These are phyloP conservation scores for Phytophthora cactorum DNA, from an alignment of 352 stramenopile genomes.

Conservation along the genomic window DNA sequence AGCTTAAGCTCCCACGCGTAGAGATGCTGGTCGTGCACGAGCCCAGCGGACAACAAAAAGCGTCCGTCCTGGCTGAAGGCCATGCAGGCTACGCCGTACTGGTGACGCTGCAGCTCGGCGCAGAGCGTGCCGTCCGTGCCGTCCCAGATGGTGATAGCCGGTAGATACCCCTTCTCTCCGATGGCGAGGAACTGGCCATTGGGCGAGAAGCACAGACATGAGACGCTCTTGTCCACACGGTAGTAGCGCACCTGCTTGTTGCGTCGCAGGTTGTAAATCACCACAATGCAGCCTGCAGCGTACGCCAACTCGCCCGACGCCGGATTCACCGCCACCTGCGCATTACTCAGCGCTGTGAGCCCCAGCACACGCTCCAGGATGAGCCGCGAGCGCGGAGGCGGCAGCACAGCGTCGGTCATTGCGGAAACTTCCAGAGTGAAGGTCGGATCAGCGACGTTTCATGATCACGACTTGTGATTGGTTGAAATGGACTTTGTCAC, in stretches of 20 bases:
- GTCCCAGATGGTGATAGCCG: conserved; percentile 90
- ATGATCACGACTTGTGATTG: conserved; percentile 7
- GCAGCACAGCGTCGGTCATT: conserved; percentile 4
- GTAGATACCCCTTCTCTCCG: conserved; percentile 85
- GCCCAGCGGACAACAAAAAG: conserved; percentile 70
- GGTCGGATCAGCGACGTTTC: conserved; percentile 20
- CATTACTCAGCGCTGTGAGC: conserved; percentile 76
- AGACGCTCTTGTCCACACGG: conserved; percentile 85
- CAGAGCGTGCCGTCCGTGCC: conserved; percentile 75
- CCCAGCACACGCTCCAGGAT: conserved; percentile 86
- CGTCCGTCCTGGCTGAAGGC: conserved; percentile 72
- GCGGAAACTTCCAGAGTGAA: conserved; percentile 8
- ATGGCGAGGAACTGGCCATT: conserved; percentile 88
- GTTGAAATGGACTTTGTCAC: conserved; percentile 12
- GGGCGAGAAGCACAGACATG: conserved; percentile 83
- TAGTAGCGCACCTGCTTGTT: conserved; percentile 92
- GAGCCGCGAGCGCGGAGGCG: conserved; percentile 49
- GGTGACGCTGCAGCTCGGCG: conserved; percentile 83
- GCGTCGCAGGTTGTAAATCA: conserved; percentile 88
- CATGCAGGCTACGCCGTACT: conserved; percentile 85
- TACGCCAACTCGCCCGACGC: conserved; percentile 87
- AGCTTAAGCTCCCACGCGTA: conserved; percentile 74
- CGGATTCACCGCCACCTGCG: conserved; percentile 77
- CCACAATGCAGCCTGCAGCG: conserved; percentile 86
- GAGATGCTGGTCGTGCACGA: conserved; percentile 86